Evolutionary conservation across 2,329 filamentous ascomycete species (phyloP).

Genomic region (Amesomyces nigricolor): DNA sequence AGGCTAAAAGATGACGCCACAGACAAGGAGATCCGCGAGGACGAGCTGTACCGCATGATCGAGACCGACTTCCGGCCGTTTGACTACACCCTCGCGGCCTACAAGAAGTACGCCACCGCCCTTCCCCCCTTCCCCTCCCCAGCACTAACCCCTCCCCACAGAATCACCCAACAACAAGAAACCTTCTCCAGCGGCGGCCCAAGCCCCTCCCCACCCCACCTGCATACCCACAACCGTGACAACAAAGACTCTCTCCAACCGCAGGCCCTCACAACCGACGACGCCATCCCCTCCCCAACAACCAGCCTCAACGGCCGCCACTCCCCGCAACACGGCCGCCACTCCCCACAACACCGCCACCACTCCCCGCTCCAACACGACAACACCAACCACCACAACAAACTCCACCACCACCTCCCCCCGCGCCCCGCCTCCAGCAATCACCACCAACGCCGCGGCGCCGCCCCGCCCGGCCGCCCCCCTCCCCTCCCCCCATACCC

Average conservation of each 20-base stretch:
- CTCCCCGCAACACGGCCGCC: too few species aligned
- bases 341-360: background rate
- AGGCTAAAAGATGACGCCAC: slow-evolving; percentile 91
- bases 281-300: slow-evolving; percentile 31
- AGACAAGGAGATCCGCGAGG: slow-evolving; percentile 87
- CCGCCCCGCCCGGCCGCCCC: slow-evolving; percentile 28
- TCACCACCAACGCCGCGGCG: slow-evolving; percentile 4
- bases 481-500: slow-evolving; percentile 44
- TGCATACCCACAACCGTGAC: background rate
- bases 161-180: slow-evolving; percentile 25
- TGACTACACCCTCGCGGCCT: slow-evolving; percentile 82
- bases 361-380: slow-evolving; percentile 4
- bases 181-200: background rate
- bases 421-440: slow-evolving; percentile 15
- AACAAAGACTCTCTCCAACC: slow-evolving; percentile 28
- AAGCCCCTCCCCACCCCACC: background rate
- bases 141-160: slow-evolving; percentile 11
- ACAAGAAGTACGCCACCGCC: slow-evolving; percentile 56
- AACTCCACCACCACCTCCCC: slow-evolving; percentile 23
- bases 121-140: background rate
- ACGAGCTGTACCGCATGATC: slow-evolving; percentile 90
- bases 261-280: slow-evolving; percentile 49
- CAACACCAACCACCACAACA: slow-evolving; percentile 25
- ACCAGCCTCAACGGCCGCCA: slow-evolving; percentile 14
- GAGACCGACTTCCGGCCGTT: slow-evolving; percentile 92